Conservation (phyloP, 108 stramenopile genomes). For the Aureococcus anophagefferens region DNA sequence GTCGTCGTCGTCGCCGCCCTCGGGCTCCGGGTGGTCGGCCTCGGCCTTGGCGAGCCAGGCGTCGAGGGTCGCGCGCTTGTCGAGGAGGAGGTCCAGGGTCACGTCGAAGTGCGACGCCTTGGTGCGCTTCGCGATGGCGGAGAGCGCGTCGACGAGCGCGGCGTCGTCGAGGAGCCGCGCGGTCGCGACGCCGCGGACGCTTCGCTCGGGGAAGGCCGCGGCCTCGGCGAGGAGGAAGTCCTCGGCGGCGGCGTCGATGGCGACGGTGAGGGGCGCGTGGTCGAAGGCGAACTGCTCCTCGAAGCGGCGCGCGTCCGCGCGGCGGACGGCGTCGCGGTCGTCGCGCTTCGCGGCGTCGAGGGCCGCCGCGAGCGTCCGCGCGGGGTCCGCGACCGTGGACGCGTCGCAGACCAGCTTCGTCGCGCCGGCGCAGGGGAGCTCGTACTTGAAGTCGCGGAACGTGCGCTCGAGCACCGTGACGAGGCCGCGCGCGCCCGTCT, state of each 20-base stretch:
- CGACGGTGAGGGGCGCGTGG: no score
- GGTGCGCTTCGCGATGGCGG: no score
- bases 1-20: no score
- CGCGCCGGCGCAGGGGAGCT: neutral
- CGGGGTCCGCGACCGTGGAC: neutral
- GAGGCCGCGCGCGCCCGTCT: conserved; percentile 7
- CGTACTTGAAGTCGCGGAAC: neutral
- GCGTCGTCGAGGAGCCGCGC: no score
- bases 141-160: no score
- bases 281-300: neutral
- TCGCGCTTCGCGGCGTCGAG: neutral
- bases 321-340: neutral
- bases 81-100: neutral
- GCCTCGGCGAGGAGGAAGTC: no score
- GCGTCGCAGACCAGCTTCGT: neutral
- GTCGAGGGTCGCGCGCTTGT: neutral
- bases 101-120: no score
- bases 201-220: no score
- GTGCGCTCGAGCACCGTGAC: neutral
- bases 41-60: neutral
- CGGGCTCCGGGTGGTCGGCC: neutral
- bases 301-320: neutral
- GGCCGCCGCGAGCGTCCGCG: no score
- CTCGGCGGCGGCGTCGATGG: no score
- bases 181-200: no score